Evolutionary conservation across 768 basidiomycete species (phyloP).

Genomic region (Lactarius indigo): DNA sequence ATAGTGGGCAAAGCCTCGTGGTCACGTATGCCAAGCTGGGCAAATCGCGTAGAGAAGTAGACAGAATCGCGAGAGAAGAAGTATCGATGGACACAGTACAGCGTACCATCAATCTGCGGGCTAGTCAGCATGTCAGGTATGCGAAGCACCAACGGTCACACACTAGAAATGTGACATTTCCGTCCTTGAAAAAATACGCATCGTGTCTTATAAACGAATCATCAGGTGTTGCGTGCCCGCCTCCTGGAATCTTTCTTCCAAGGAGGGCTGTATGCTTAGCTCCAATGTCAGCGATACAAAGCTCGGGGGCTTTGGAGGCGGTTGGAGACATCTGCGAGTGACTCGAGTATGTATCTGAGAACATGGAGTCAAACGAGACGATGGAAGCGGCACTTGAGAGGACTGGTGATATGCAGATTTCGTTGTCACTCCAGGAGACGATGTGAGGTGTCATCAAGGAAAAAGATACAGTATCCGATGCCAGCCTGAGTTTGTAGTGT

Average conservation of each 20-base stretch:
- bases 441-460: constrained; percentile 5
- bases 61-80: constrained; percentile 24
- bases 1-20: constrained; percentile 13
- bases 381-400: neutral
- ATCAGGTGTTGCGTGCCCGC: neutral
- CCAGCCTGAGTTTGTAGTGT: too few species aligned
- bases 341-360: neutral
- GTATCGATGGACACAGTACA: constrained; percentile 22
- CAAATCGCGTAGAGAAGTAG: constrained; percentile 19
- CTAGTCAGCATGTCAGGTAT: neutral
- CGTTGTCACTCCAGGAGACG: neutral
- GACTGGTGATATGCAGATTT: neutral
- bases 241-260: neutral
- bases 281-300: neutral
- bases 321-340: neutral
- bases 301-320: neutral
- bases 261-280: neutral
- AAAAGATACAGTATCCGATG: neutral
- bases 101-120: constrained; percentile 15
- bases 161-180: constrained; percentile 23
- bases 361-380: constrained; percentile 7
- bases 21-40: constrained; percentile 11
- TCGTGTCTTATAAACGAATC: constrained; percentile 12
- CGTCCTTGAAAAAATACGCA: constrained; percentile 19
- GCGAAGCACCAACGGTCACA: neutral